These are phyloP conservation scores for Cutaneotrichosporon sp. DNA, from an alignment of 1,284 basidiomycete genomes.

Conservation along the genomic window DNA sequence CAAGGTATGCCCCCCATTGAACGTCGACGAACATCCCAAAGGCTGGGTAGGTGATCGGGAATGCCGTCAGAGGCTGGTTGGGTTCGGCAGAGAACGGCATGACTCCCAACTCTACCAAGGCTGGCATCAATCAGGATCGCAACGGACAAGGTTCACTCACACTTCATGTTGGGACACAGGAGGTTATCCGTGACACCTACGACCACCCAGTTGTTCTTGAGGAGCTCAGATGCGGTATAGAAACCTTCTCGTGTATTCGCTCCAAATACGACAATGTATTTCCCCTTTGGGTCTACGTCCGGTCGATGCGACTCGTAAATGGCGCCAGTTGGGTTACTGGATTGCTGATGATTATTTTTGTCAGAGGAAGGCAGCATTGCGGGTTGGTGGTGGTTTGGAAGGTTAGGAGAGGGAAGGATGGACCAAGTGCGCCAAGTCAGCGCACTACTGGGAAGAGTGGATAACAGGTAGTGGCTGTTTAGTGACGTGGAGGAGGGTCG, in stretches of 20 bases:
- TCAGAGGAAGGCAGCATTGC: too few species aligned
- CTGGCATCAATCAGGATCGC: too few species aligned
- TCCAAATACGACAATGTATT: not conserved
- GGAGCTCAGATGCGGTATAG: not conserved
- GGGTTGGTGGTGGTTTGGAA: too few species aligned
- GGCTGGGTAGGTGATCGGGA: not conserved
- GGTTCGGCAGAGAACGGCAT: not conserved
- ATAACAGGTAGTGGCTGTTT: too few species aligned
- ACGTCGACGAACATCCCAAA: not conserved
- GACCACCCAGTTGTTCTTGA: not conserved
- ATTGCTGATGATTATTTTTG: too few species aligned
- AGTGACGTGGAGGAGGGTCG: too few species aligned
- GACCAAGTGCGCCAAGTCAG: too few species aligned
- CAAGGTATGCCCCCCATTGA: not conserved
- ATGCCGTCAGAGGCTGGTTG: not conserved
- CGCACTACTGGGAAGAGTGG: too few species aligned
- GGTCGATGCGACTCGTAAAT: not conserved
- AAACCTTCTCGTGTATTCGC: not conserved
- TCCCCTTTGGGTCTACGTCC: not conserved
- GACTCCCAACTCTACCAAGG: not conserved
- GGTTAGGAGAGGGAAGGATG: too few species aligned
- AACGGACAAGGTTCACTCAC: not conserved
- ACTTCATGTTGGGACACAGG: not conserved
- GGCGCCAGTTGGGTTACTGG: too few species aligned
- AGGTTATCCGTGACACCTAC: not conserved